phyloP scores from a whole-genome alignment of 352 stramenopile genomes.

The Globisporangium lucens region DNA sequence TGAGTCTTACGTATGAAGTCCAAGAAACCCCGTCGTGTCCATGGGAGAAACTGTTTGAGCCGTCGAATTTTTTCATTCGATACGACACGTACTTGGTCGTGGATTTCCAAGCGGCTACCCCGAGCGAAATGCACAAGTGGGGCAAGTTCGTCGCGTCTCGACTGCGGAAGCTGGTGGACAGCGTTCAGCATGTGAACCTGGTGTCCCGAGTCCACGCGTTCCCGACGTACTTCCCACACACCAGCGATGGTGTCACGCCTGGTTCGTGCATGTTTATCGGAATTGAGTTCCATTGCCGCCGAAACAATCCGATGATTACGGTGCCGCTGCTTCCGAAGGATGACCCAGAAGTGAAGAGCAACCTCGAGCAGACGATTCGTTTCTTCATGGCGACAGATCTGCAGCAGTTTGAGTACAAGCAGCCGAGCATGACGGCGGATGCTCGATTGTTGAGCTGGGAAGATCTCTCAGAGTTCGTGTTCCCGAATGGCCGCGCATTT shows the following conservation, averaged over 20 bases:
- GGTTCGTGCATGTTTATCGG: constrained; percentile 83
- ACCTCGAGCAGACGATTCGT: constrained; percentile 69
- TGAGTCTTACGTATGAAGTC: constrained; percentile 7
- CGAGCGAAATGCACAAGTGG: constrained; percentile 74
- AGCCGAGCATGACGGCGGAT: constrained; percentile 60
- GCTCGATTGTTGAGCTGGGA: constrained; percentile 55
- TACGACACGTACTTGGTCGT: constrained; percentile 79
- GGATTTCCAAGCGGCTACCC: constrained; percentile 57
- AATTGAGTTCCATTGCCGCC: constrained; percentile 64
- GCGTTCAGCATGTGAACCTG: constrained; percentile 54
- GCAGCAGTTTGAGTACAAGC: constrained; percentile 76
- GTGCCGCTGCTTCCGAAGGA: constrained; percentile 35
- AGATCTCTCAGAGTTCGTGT: constrained; percentile 72
- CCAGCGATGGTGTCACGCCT: constrained; percentile 28
- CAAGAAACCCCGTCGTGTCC: constrained; percentile 18
- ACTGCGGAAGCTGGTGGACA: constrained; percentile 75
- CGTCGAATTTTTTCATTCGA: constrained; percentile 82
- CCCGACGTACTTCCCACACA: constrained; percentile 61
- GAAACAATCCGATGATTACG: constrained; percentile 20
- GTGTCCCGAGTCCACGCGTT: constrained; percentile 68
- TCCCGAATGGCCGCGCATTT: constrained; percentile 39
- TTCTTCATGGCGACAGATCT: constrained; percentile 84
- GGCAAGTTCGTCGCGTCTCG: constrained; percentile 83
- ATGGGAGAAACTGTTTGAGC: constrained; percentile 74
- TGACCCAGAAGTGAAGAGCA: constrained; percentile 70